Evolutionary conservation across 2,329 filamentous ascomycete species (phyloP), one percentile per base, ranked within the genome.

Genomic region (Beauveria pseudobassiana): DNA sequence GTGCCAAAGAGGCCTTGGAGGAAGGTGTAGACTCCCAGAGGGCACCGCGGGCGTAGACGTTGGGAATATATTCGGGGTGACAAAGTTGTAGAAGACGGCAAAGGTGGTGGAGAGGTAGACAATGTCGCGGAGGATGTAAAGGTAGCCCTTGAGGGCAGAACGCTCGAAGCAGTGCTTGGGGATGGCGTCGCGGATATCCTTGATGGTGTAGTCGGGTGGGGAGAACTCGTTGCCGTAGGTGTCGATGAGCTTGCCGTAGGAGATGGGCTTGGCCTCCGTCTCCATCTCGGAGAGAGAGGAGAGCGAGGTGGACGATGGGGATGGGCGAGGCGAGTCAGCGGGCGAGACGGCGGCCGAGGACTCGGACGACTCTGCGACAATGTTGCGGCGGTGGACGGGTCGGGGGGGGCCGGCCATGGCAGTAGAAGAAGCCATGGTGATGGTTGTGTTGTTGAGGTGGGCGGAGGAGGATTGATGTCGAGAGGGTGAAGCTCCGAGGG

Each of bases 81-180:
- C 86, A 74, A 87, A 96, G 77, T 84, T 93, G 85, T 98, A 83
- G 84, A 90, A 96, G 75, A 95, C 73, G 77, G 87, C 88, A 78
- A 98, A 98, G 67, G 90, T 93, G 72, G 82, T 78, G 50, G 82
- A 87, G 43, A 98, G 80, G 69, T 82, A 85, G 67, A 80, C 76
- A 51, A 96, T 74, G 76, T 99, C 95, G 65, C 93, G 87, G 71
- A 86, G 83, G 69, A 98, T 93, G 77, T 98, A 98, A 71, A 74
- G 78, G 73, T 97, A 81, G 67, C 93, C 89, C 67, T 79, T 86
- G 66, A 85, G 74, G 64, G 85, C 90, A 52, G 91, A 96, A 64
- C 95, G 89, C 80, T 97, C 83, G 76, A 89, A 98, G 84, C 95
- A 99, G 83, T 97, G 95, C 77, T 93, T 91, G 66, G 95, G 95